phyloP scores from a whole-genome alignment of 2,329 filamentous ascomycete species.

The Scytalidium lignicola region DNA sequence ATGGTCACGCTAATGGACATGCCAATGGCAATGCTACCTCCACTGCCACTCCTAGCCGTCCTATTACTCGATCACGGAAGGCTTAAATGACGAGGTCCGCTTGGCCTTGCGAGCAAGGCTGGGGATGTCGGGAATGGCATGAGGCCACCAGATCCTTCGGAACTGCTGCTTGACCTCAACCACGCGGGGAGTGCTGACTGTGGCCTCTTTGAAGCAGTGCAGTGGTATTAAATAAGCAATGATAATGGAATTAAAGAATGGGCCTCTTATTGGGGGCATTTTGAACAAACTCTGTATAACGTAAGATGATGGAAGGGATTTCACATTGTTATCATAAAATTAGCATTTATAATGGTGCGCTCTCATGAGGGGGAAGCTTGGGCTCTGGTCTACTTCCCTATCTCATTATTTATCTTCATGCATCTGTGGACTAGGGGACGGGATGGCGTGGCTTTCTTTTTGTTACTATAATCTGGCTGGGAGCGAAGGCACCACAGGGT shows the following conservation, averaged over 20 bases:
- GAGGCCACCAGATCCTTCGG: neutral
- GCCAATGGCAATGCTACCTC: constrained; percentile 46
- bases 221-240: neutral
- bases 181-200: neutral
- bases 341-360: neutral
- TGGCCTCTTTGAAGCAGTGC: neutral
- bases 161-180: neutral
- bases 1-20: constrained; percentile 31
- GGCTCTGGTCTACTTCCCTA: neutral
- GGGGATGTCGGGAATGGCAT: neutral
- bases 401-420: neutral
- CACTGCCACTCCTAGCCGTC: constrained; percentile 22
- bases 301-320: neutral
- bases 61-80: constrained; percentile 28
- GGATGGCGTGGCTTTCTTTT: too few species aligned
- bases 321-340: neutral
- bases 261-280: neutral
- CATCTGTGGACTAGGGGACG: neutral
- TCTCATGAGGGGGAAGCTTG: neutral
- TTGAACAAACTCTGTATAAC: neutral
- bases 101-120: neutral
- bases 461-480: neutral
- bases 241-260: neutral
- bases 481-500: neutral
- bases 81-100: constrained; percentile 17